These are phyloP conservation scores for Trichothecium roseum DNA, from an alignment of 2,329 filamentous ascomycete species.

Conservation along the genomic window DNA sequence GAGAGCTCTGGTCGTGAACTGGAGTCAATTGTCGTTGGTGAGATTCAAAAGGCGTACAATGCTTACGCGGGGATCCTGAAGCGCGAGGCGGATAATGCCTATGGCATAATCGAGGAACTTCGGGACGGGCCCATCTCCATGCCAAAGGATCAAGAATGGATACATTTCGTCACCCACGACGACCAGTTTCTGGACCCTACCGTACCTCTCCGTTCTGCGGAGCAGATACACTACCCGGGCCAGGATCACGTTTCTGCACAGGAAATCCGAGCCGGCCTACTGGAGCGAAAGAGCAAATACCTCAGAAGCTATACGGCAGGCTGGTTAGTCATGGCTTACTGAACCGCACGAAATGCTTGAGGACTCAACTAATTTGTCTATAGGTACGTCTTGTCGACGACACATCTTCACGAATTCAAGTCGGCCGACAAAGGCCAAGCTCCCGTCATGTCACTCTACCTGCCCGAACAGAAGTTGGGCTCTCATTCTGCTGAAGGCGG, in stretches of 20 bases:
- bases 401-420: conserved; percentile 97
- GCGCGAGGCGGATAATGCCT: conserved; percentile 76
- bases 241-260: conserved; percentile 72
- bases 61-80: conserved; percentile 86
- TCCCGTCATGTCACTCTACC: conserved; percentile 91
- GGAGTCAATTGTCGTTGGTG: conserved; percentile 90
- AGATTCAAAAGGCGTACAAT: conserved; percentile 97
- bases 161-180: conserved; percentile 66
- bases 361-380: conserved; percentile 1
- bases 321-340: conserved; percentile 50
- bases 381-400: conserved; percentile 92
- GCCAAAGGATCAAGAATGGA: conserved; percentile 91
- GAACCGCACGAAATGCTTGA: neutral
- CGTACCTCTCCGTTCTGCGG: conserved; percentile 63
- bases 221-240: conserved; percentile 85
- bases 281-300: conserved; percentile 98
- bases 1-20: conserved; percentile 91
- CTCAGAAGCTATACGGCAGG: conserved; percentile 94
- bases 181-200: conserved; percentile 81
- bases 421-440: conserved; percentile 88
- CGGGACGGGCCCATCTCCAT: conserved; percentile 80
- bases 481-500: conserved; percentile 76
- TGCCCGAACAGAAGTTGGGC: conserved; percentile 90
- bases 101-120: conserved; percentile 68
- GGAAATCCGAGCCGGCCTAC: conserved; percentile 80